A percentile compares a stretch with the other conserved stretches of the same genome.
Conservation (phyloP, 208 protist species). For the Trypanosoma grayi region DNA sequence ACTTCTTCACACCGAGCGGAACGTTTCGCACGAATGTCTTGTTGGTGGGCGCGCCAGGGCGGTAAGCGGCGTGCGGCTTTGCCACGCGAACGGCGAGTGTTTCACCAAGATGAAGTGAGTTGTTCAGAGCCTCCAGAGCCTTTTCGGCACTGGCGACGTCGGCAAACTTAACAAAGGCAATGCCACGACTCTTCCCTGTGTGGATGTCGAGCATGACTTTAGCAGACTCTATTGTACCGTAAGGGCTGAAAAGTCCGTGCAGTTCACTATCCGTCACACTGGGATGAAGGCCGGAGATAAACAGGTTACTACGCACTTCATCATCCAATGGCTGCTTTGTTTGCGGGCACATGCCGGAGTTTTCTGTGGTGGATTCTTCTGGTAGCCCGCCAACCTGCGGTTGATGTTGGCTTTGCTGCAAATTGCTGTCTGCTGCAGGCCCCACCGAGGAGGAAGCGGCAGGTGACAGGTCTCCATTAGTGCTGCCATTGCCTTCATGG, state of each 20-base stretch:
- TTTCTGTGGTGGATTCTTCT: neutral
- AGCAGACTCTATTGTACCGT: conserved; percentile 58
- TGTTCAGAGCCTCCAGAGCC: conserved; percentile 48
- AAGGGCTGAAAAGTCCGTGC: conserved; percentile 38
- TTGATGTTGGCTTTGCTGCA: neutral
- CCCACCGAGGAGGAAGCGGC: neutral
- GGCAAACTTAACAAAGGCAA: conserved; percentile 78
- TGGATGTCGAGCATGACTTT: conserved; percentile 87
- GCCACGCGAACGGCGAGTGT: conserved; percentile 59
- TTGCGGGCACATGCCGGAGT: neutral
- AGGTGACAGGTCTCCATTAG: neutral
- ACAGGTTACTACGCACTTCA: conserved; percentile 73
- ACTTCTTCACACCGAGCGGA: conserved; percentile 40
- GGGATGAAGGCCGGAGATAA: conserved; percentile 54
- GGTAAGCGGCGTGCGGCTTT: conserved; percentile 62
- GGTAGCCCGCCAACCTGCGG: neutral
- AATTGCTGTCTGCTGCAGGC: neutral
- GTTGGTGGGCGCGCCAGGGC: conserved; percentile 67
- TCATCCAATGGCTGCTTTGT: conserved; percentile 13
- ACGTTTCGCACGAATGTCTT: conserved; percentile 76
- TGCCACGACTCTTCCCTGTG: conserved; percentile 64
- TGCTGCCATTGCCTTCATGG: neutral
- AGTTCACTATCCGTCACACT: conserved; percentile 48
- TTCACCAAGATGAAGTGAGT: conserved; percentile 22
- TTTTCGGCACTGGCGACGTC: conserved; percentile 35